These are phyloP conservation scores for Phenoliferia sp. DNA, from an alignment of 1,284 basidiomycete species.

Conservation along the genomic window DNA sequence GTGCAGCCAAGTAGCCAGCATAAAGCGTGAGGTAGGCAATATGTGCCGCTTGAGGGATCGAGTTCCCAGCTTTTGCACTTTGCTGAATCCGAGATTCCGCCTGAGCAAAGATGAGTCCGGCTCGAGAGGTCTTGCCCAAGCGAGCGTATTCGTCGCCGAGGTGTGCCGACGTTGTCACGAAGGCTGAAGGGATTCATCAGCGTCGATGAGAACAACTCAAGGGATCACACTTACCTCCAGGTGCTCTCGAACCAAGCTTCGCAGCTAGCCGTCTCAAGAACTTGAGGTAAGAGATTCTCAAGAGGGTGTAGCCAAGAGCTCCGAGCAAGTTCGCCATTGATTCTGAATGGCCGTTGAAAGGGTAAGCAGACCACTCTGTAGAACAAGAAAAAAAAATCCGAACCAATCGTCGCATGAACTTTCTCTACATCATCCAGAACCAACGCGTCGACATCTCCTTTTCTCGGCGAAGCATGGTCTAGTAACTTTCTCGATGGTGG, in stretches of 20 bases:
- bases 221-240: not conserved
- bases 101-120: constrained; percentile 58
- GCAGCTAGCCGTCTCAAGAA: constrained; percentile 56
- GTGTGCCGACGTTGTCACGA: constrained; percentile 59
- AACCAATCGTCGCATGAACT: constrained; percentile 54
- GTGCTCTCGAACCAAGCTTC: constrained; percentile 46
- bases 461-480: not conserved
- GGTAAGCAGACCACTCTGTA: constrained; percentile 12
- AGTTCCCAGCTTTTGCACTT: constrained; percentile 39
- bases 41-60: constrained; percentile 39
- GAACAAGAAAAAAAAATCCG: constrained; percentile 29
- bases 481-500: constrained; percentile 6
- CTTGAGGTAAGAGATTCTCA: constrained; percentile 48
- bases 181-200: constrained; percentile 49
- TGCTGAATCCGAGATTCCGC: constrained; percentile 51
- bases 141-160: constrained; percentile 71
- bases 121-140: constrained; percentile 67
- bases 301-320: constrained; percentile 51
- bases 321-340: constrained; percentile 63
- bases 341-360: constrained; percentile 47
- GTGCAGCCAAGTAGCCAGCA: constrained; percentile 59
- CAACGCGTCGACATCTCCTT: constrained; percentile 8
- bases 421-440: constrained; percentile 53
- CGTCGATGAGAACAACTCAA: not conserved
- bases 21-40: constrained; percentile 60